phyloP scores from a whole-genome alignment of 371 early-diverging fungal species.

The Apophysomyces trapeziformis region DNA sequence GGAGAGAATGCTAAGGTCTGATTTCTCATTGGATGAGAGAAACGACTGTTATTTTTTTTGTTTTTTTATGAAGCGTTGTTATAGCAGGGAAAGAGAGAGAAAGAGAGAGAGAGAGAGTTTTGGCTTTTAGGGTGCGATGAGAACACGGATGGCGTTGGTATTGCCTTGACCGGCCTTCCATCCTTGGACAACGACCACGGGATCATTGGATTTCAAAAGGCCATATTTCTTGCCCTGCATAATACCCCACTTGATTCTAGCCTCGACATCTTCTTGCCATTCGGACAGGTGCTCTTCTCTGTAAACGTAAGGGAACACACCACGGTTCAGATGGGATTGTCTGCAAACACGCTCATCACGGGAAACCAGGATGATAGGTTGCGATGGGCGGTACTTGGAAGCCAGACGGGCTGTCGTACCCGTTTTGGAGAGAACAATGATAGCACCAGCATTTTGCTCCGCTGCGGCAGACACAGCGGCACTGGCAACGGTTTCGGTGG shows the following conservation, averaged over 20 bases:
- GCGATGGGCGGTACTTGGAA: constrained; percentile 90
- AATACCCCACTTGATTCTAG: constrained; percentile 66
- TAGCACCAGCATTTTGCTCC: constrained; percentile 84
- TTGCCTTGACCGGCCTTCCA: constrained; percentile 77
- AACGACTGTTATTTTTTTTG: too few relatives aligned
- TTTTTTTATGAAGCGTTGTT: too few relatives aligned
- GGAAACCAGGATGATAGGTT: constrained; percentile 90
- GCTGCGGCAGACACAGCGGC: constrained; percentile 88
- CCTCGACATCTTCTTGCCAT: constrained; percentile 71
- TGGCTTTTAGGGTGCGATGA: constrained; percentile 41
- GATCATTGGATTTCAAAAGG: constrained; percentile 61
- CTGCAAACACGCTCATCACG: constrained; percentile 80
- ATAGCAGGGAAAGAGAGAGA: too few relatives aligned
- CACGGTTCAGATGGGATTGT: constrained; percentile 85
- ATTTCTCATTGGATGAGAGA: too few relatives aligned
- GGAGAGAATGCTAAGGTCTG: too few relatives aligned
- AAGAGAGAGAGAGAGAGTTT: too few relatives aligned
- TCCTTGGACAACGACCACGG: constrained; percentile 73
- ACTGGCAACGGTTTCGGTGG: constrained; percentile 90
- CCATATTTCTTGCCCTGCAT: constrained; percentile 60
- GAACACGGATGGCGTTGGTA: constrained; percentile 74
- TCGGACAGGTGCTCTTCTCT: constrained; percentile 42
- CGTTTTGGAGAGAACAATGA: constrained; percentile 83
- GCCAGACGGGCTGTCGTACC: constrained; percentile 88
- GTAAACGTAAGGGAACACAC: constrained; percentile 88